Evolutionary conservation across 495 filamentous ascomycete genomes (phyloP), one percentile per base, ranked within the genome.

Genomic region (Podospora sp.): DNA sequence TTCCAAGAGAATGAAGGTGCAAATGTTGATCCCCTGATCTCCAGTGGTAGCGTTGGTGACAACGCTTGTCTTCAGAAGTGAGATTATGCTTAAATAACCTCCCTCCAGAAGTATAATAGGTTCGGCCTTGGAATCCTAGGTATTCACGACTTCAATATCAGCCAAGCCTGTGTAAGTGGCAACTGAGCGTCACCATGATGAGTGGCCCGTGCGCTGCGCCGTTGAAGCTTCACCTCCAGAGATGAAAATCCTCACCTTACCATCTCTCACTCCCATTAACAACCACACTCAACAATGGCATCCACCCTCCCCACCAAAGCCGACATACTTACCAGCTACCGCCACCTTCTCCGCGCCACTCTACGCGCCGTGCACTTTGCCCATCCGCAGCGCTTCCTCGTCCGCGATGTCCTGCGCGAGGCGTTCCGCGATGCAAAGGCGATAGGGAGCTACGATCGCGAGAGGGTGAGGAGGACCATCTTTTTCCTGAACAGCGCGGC

Each of bases 291-390:
- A 16, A 49, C 11, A 56, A 58, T 67, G 68, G 2, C 63, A 29
- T 11, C 66, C 51, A 4, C 60, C 65, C 26, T 18, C 46, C 21
- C 55, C 35, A 46, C 27, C 53, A 40, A 25, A 53, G 20, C 50
- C 22, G 26, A 71, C 26, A 78, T 87, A 16, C 75, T 92, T 51
- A 82, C 87, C 72, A 88, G 93, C 51, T 99, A 99, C 79, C 89
- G 95, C 63, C 81, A 87, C 40, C 83, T 99, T 49, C 91, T 90
- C 70, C 88, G 90, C 52, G 85, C 86, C 16, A 84, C 86, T 16
- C 84, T 98, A 16, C 90, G 87, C 51, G 93, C 91, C 1, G 84
- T 97, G 33, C 90, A 92, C 65, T 95, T 91, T 80, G 87, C 94
- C 0, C 85, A 86, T 55, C 95, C 96, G 0, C 82, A 88, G 25